These are phyloP conservation scores for Fraxinus xanthoxyloides DNA, from an alignment of 305 asterid species.

Conservation along the genomic window DNA sequence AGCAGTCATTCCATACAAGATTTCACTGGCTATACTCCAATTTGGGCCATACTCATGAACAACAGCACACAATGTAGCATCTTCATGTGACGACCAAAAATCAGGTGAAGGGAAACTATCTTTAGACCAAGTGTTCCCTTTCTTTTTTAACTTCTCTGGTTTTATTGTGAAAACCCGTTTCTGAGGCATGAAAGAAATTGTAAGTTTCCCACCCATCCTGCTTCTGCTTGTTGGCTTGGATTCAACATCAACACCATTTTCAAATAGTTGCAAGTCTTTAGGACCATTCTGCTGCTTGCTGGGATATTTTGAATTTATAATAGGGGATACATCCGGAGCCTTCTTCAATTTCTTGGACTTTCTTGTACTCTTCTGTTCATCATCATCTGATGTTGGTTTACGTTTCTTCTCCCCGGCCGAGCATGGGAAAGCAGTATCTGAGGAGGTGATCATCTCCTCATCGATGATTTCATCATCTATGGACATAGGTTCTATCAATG, in stretches of 20 bases:
- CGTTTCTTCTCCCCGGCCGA: conserved; percentile 60
- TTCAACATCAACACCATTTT: conserved; percentile 54
- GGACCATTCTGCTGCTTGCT: conserved; percentile 53
- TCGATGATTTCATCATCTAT: conserved; percentile 57
- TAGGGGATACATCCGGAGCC: conserved; percentile 50
- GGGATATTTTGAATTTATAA: conserved; percentile 32
- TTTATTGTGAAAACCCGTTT: conserved; percentile 70
- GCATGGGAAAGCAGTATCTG: conserved; percentile 62
- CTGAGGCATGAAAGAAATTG: conserved; percentile 61
- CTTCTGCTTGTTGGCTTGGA: conserved; percentile 54
- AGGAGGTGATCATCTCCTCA: conserved; percentile 58
- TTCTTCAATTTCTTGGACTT: conserved; percentile 59
- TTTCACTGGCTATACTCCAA: conserved; percentile 88
- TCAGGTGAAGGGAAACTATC: conserved; percentile 76
- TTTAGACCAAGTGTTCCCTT: conserved; percentile 61
- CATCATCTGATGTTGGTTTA: conserved; percentile 49
- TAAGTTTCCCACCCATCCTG: conserved; percentile 66
- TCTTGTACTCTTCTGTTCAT: conserved; percentile 56
- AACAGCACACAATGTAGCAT: conserved; percentile 72
- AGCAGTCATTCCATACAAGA: conserved; percentile 62
- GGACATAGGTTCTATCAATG: conserved; percentile 59
- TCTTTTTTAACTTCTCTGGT: conserved; percentile 77
- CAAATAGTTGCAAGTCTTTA: conserved; percentile 44
- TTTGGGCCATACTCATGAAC: conserved; percentile 90
- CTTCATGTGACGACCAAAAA: conserved; percentile 83